phyloP scores from a whole-genome alignment of 345 rosid genomes.

The Barbarea vulgaris region DNA sequence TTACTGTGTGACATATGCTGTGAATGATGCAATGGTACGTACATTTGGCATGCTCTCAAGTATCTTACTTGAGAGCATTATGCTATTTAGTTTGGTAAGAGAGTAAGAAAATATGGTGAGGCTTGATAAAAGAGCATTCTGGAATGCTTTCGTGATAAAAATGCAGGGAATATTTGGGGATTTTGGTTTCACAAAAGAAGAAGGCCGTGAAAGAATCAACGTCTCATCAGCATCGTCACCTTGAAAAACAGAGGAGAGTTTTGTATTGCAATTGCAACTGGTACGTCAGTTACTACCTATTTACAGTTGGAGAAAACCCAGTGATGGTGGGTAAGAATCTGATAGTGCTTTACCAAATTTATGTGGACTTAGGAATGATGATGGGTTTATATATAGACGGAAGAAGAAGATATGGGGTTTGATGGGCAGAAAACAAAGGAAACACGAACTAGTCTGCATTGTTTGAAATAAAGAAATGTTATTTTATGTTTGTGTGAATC shows the following conservation, averaged over 20 bases:
- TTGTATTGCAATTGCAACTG: conserved; percentile 30
- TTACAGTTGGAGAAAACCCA: neutral
- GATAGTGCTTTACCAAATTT: neutral
- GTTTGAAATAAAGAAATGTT: conserved; percentile 19
- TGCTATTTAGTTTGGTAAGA: neutral
- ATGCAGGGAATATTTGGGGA: conserved; percentile 66
- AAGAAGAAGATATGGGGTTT: conserved; percentile 15
- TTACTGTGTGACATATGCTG: conserved; percentile 82
- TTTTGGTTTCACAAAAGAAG: conserved; percentile 57
- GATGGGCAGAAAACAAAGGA: conserved; percentile 33
- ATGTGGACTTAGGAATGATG: conserved; percentile 4
- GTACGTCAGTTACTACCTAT: conserved; percentile 10
- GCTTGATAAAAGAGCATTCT: conserved; percentile 4
- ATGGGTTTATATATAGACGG: conserved; percentile 14
- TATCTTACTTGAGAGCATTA: neutral
- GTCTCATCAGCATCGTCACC: conserved; percentile 22
- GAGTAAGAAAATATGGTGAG: neutral
- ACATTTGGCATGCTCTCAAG: conserved; percentile 19
- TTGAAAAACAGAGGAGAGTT: conserved; percentile 33
- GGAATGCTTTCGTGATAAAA: conserved; percentile 13
- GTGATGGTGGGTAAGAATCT: neutral
- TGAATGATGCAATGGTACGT: conserved; percentile 87
- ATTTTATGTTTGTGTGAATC: neutral
- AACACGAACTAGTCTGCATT: neutral
- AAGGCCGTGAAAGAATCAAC: conserved; percentile 14